Percentiles rank a stretch among this genome's conserved stretches.
phyloP scores from a whole-genome alignment of 257 asterid genomes.

The Ajuga chamaepitys region DNA sequence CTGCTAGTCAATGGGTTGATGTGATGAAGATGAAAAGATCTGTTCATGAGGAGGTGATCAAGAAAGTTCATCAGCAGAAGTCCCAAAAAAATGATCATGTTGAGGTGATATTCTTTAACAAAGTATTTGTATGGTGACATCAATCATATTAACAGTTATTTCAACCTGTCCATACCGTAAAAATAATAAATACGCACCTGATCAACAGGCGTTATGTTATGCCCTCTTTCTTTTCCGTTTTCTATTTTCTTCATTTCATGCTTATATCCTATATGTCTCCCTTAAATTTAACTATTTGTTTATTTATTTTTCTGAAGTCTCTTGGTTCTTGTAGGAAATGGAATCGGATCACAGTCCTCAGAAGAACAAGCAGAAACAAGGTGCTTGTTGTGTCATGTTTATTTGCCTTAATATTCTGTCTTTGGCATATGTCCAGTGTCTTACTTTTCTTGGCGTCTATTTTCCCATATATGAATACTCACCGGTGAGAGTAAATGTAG shows the following conservation, averaged over 20 bases:
- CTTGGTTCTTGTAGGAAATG: constrained; percentile 42
- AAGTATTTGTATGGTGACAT: neutral
- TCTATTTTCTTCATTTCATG: neutral
- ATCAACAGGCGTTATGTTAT: neutral
- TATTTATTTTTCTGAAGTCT: neutral
- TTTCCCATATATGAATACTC: neutral
- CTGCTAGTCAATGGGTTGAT: constrained; percentile 58
- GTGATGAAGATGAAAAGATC: constrained; percentile 94
- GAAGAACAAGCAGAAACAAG: constrained; percentile 46
- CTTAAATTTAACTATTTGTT: too few relatives aligned
- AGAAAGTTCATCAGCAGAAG: constrained; percentile 63
- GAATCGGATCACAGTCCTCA: constrained; percentile 34
- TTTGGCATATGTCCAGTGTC: neutral
- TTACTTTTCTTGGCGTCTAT: neutral
- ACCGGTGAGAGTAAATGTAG: neutral
- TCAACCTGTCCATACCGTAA: too few relatives aligned
- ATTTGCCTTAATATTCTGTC: neutral
- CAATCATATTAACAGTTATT: too few relatives aligned
- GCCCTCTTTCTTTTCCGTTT: neutral
- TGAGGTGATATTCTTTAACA: constrained; percentile 37
- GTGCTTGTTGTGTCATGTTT: constrained; percentile 24
- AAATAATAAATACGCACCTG: too few relatives aligned
- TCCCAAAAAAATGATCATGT: constrained; percentile 34
- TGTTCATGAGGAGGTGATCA: constrained; percentile 83
- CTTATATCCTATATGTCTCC: neutral